phyloP scores from a whole-genome alignment of 345 rosid species.

The Brassica incana region DNA sequence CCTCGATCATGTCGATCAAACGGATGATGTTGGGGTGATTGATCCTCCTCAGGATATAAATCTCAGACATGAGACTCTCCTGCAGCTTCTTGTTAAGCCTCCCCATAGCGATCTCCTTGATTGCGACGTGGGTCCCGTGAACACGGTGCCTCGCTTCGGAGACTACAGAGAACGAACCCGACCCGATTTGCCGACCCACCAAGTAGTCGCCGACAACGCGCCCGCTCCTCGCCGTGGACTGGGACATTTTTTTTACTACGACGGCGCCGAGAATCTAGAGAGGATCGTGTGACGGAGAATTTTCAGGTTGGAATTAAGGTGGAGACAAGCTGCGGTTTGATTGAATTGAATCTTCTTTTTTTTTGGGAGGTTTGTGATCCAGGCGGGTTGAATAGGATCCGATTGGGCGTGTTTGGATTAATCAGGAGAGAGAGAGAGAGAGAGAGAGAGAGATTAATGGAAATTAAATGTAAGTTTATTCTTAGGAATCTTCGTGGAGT shows the following conservation, averaged over 20 bases:
- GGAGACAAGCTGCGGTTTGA: neutral
- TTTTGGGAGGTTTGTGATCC: slow-evolving; percentile 36
- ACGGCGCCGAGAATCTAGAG: slow-evolving; percentile 34
- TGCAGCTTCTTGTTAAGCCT: slow-evolving; percentile 80
- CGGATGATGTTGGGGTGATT: slow-evolving; percentile 87
- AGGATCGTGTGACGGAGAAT: slow-evolving; percentile 25
- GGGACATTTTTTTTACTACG: slow-evolving; percentile 60
- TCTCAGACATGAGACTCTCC: slow-evolving; percentile 92
- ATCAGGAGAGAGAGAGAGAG: slow-evolving; percentile 7
- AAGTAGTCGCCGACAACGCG: slow-evolving; percentile 87
- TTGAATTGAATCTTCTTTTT: slow-evolving; percentile 15
- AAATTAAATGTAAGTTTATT: slow-evolving; percentile 21
- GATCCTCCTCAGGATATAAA: slow-evolving; percentile 65
- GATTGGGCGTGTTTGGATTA: slow-evolving; percentile 32
- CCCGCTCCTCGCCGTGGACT: slow-evolving; percentile 45
- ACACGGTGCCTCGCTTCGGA: slow-evolving; percentile 89
- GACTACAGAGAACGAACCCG: slow-evolving; percentile 97
- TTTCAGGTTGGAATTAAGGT: slow-evolving; percentile 28
- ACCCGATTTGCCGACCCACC: slow-evolving; percentile 83
- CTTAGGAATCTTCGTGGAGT: slow-evolving; percentile 27
- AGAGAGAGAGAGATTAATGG: slow-evolving; percentile 9
- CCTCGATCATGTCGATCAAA: slow-evolving; percentile 82
- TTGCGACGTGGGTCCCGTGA: slow-evolving; percentile 92
- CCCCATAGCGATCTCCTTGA: slow-evolving; percentile 77
- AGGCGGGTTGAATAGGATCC: slow-evolving; percentile 36